Conservation (phyloP, 768 basidiomycete genomes). For the Mycena leptocephala region DNA sequence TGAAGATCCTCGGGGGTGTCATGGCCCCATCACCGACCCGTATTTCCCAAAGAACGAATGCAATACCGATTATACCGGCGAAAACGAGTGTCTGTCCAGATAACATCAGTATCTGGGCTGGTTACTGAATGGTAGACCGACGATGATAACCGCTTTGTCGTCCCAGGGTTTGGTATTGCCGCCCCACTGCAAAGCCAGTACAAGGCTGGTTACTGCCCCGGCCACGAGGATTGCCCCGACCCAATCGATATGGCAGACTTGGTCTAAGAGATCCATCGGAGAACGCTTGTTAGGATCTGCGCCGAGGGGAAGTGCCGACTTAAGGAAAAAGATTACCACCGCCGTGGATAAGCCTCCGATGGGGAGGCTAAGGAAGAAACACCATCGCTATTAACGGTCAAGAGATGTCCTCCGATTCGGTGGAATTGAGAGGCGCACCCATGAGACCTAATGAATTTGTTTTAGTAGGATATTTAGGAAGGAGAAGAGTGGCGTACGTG, state of each 20-base stretch:
- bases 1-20: not conserved
- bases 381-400: slow-evolving; percentile 1
- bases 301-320: slow-evolving; percentile 29
- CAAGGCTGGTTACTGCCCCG: slow-evolving; percentile 50
- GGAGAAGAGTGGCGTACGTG: slow-evolving; percentile 18
- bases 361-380: slow-evolving; percentile 32
- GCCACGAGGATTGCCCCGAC: slow-evolving; percentile 55
- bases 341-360: slow-evolving; percentile 34
- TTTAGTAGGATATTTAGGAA: not conserved
- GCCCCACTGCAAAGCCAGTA: slow-evolving; percentile 62
- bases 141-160: slow-evolving; percentile 30
- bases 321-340: slow-evolving; percentile 23
- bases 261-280: slow-evolving; percentile 22
- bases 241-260: slow-evolving; percentile 50
- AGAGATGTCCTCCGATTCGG: not conserved
- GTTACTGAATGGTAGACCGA: slow-evolving; percentile 8
- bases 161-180: slow-evolving; percentile 61
- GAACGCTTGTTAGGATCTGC: slow-evolving; percentile 27
- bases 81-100: slow-evolving; percentile 7
- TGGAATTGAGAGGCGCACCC: not conserved
- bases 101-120: not conserved
- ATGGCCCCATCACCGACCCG: not conserved
- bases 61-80: not conserved
- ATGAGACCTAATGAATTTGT: not conserved
- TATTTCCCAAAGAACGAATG: not conserved